These are phyloP conservation scores for Exophiala aquamarina DNA, from an alignment of 2,329 filamentous ascomycete species.

Conservation along the genomic window DNA sequence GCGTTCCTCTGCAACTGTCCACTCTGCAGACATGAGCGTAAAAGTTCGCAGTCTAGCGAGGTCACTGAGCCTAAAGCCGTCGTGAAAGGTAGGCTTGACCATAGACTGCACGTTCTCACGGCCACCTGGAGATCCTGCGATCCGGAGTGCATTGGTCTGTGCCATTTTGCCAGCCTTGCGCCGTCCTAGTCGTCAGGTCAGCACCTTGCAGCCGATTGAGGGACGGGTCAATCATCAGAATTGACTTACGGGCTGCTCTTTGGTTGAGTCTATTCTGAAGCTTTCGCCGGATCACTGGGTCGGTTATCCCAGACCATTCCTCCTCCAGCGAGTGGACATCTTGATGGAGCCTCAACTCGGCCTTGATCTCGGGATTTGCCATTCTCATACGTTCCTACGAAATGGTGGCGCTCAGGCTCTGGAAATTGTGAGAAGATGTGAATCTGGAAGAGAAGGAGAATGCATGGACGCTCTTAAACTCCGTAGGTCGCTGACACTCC, in stretches of 20 bases:
- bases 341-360: constrained; percentile 24
- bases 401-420: too few relatives aligned
- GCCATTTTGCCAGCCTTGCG: constrained; percentile 19
- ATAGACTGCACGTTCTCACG: too few relatives aligned
- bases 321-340: constrained; percentile 34
- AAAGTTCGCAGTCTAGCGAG: constrained; percentile 1
- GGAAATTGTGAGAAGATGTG: too few relatives aligned
- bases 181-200: constrained; percentile 21
- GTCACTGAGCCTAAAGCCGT: constrained; percentile 12
- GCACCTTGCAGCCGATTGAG: constrained; percentile 5
- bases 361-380: constrained; percentile 4
- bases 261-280: constrained; percentile 49
- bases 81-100: neutral
- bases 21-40: constrained; percentile 6
- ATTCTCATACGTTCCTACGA: too few relatives aligned
- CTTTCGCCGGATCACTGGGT: constrained; percentile 43
- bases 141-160: neutral
- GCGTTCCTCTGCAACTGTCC: constrained; percentile 1
- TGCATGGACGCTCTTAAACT: too few relatives aligned
- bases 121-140: neutral
- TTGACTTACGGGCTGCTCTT: constrained; percentile 35
- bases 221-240: too few relatives aligned
- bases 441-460: too few relatives aligned
- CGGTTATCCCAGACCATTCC: constrained; percentile 48
- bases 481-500: too few relatives aligned